Conservation (phyloP, 768 basidiomycete genomes). For the Lactarius hengduanensis region DNA sequence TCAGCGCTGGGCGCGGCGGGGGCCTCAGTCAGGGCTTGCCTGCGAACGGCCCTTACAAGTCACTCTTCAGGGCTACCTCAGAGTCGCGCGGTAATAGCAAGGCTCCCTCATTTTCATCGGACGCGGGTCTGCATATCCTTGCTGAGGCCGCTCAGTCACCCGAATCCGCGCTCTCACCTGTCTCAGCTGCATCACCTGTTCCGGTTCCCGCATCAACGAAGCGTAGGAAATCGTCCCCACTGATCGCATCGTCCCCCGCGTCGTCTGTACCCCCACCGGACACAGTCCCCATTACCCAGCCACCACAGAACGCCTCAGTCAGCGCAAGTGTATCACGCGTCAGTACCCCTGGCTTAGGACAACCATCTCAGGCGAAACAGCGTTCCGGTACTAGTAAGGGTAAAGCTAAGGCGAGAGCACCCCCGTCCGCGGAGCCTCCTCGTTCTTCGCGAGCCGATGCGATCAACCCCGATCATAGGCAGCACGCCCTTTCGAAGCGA, state of each 20-base stretch:
- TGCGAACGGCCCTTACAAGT: slow-evolving; percentile 24
- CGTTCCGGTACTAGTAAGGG: neutral
- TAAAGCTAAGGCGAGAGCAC: slow-evolving; percentile 3
- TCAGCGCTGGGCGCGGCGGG: slow-evolving; percentile 21
- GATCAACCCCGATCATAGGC: neutral
- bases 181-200: slow-evolving; percentile 5
- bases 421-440: neutral
- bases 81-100: slow-evolving; percentile 13
- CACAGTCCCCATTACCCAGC: neutral
- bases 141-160: slow-evolving; percentile 24
- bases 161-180: slow-evolving; percentile 16
- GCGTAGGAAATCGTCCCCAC: slow-evolving; percentile 16
- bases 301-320: neutral
- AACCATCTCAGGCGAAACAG: neutral
- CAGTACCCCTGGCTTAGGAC: neutral
- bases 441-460: neutral
- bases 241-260: slow-evolving; percentile 8
- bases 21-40: slow-evolving; percentile 22
- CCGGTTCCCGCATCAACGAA: slow-evolving; percentile 3
- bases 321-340: neutral
- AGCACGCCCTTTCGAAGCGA: neutral
- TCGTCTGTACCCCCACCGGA: slow-evolving; percentile 1
- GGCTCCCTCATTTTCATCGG: neutral
- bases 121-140: slow-evolving; percentile 20
- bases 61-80: slow-evolving; percentile 22